Base-by-base conservation (phyloP, 2,329 filamentous ascomycete genomes). In the Calonectria pseudoturangicola region DNA sequence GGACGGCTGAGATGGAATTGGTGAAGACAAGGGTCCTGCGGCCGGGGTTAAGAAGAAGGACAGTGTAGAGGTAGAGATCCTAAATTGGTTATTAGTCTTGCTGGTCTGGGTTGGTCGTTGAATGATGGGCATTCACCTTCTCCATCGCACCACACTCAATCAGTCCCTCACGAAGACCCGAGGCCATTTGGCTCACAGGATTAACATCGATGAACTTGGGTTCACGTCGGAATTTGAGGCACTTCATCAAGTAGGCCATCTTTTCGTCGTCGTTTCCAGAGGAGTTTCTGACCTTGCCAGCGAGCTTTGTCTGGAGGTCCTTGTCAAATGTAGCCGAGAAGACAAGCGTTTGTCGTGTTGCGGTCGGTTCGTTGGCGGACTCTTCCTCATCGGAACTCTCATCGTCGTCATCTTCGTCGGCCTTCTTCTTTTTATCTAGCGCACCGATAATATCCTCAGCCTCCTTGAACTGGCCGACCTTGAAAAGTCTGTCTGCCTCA, bases 251-350 rank as follows among this genome's bases (percentile, higher is more conserved):
- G 81, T 98, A 98, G 75, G 97, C 95, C 92, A 98, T 95, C 0
- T 95, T 96, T 79, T 97, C 92, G 74, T 93, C 91, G 70, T 95
- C 91, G 78, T 89, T 91, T 85, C 74, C 82, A 15, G 76, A 93
- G 90, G 73, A 88, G 4, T 73, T 70, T 71, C 75, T 77, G 63
- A 60, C 25, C 27, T 75, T 74, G 41, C 51, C 62, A 70, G 94
- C 92, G 15, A 99, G 89, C 83, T 98, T 98, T 78, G 96, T 94
- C 82, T 98, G 96, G 36, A 99, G 86, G 0, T 93, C 93, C 80
- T 96, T 96, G 82, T 98, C 94, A 83, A 99, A 98, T 0, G 97
- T 99, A 0, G 97, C 97, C 0, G 97, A 98, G 84, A 99, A 99
- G 25, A 99, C 95, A 0, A 99, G 89, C 0, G 96, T 98, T 82